Conservation (phyloP, 768 basidiomycete species). For the Leccinum uliginosum region DNA sequence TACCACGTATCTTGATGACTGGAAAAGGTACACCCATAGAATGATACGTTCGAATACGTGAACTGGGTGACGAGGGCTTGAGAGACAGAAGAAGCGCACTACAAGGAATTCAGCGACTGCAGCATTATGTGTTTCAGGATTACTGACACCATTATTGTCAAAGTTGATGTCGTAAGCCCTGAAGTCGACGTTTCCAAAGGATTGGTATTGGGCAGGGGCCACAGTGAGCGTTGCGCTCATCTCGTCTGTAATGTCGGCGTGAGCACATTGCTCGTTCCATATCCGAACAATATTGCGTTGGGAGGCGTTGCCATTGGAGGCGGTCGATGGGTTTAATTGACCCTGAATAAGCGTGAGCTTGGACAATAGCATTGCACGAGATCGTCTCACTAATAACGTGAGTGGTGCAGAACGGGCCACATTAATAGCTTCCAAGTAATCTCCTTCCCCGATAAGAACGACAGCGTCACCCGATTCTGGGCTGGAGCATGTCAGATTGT, state of each 20-base stretch:
- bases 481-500: not conserved
- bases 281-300: conserved; percentile 49
- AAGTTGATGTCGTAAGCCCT: conserved; percentile 66
- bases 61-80: conserved; percentile 61
- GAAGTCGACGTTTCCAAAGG: conserved; percentile 54
- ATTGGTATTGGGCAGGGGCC: conserved; percentile 45
- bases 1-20: conserved; percentile 44
- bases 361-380: not conserved
- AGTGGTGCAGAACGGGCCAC: conserved; percentile 46
- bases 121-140: not conserved
- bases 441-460: not conserved
- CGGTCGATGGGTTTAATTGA: conserved; percentile 40
- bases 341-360: conserved; percentile 33
- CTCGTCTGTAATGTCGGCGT: conserved; percentile 48
- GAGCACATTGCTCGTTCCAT: conserved; percentile 44
- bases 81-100: conserved; percentile 42
- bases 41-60: conserved; percentile 60
- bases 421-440: not conserved
- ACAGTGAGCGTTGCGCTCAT: conserved; percentile 56
- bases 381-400: conserved; percentile 45
- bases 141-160: conserved; percentile 55
- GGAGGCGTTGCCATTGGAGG: conserved; percentile 40
- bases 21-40: conserved; percentile 55
- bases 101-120: not conserved
- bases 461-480: not conserved